Conservation (phyloP, 352 stramenopile species). For the Phytophthora ramorum region DNA sequence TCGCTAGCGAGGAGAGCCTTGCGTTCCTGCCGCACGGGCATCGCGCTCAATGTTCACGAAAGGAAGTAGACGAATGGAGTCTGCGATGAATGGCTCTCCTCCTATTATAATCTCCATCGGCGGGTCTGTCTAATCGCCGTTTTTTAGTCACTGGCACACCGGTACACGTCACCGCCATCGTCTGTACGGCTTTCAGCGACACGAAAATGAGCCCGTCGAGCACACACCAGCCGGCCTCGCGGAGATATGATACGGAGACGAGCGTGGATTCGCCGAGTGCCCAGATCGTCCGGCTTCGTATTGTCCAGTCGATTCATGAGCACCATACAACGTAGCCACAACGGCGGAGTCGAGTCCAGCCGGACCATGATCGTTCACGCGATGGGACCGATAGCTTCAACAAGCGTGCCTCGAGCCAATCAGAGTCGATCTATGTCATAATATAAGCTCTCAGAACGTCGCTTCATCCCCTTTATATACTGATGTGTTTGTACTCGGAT, state of each 20-base stretch:
- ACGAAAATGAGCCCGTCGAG: conserved; percentile 8
- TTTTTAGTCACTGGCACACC: background rate
- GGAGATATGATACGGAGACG: conserved; percentile 6
- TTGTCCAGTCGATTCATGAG: conserved; percentile 10
- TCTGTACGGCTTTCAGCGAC: conserved; percentile 12
- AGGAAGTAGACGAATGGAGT: conserved; percentile 1
- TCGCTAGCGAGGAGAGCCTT: conserved; percentile 19
- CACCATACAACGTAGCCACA: background rate
- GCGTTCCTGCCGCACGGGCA: conserved; percentile 25
- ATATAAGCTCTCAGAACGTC: background rate
- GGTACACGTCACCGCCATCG: background rate
- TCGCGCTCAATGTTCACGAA: conserved; percentile 7
- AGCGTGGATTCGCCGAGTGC: conserved; percentile 1
- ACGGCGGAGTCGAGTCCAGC: too few relatives aligned
- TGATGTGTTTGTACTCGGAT: background rate
- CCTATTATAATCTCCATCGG: background rate
- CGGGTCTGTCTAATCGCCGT: background rate
- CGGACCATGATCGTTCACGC: background rate
- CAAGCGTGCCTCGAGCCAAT: conserved; percentile 20
- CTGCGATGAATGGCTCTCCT: background rate
- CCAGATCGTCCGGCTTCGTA: background rate
- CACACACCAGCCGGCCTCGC: conserved; percentile 12
- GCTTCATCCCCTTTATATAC: conserved; percentile 5
- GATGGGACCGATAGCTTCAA: conserved; percentile 17
- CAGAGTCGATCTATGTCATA: conserved; percentile 6